These are phyloP conservation scores for Colletotrichum gigasporum DNA, from an alignment of 2,329 filamentous ascomycete species.

Conservation along the genomic window DNA sequence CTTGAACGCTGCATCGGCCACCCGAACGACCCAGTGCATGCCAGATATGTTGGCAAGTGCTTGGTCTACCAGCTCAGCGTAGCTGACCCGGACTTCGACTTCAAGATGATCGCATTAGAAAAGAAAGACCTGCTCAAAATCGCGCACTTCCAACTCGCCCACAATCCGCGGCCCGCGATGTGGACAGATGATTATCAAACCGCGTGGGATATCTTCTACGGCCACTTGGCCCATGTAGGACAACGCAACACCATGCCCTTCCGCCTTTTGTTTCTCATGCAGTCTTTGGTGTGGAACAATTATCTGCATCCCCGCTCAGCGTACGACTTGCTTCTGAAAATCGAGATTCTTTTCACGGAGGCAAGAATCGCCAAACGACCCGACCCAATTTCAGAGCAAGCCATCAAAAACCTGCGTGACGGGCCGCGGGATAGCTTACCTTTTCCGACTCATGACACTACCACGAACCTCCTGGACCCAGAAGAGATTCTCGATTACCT, in stretches of 20 bases:
- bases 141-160: constrained; percentile 31
- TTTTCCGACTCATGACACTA: constrained; percentile 61
- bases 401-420: constrained; percentile 62
- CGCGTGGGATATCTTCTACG: constrained; percentile 36
- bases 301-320: constrained; percentile 67
- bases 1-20: constrained; percentile 33
- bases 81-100: constrained; percentile 37
- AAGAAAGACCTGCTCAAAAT: constrained; percentile 34
- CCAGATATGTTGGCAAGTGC: constrained; percentile 48
- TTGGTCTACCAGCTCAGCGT: constrained; percentile 54
- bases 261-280: constrained; percentile 67
- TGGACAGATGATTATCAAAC: constrained; percentile 32
- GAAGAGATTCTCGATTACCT: constrained; percentile 51
- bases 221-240: neutral
- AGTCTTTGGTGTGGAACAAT: constrained; percentile 70
- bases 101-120: constrained; percentile 31
- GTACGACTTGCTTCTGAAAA: constrained; percentile 50
- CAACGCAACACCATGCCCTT: constrained; percentile 56
- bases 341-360: constrained; percentile 45
- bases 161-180: neutral
- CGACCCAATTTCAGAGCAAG: constrained; percentile 57
- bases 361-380: constrained; percentile 36
- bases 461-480: constrained; percentile 52
- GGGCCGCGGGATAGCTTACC: constrained; percentile 61
- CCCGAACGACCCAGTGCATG: constrained; percentile 39